A percentile compares a stretch with the other conserved stretches of the same genome.
phyloP scores from a whole-genome alignment of 164 flowering plant genomes.

The Brasenia schreberi region DNA sequence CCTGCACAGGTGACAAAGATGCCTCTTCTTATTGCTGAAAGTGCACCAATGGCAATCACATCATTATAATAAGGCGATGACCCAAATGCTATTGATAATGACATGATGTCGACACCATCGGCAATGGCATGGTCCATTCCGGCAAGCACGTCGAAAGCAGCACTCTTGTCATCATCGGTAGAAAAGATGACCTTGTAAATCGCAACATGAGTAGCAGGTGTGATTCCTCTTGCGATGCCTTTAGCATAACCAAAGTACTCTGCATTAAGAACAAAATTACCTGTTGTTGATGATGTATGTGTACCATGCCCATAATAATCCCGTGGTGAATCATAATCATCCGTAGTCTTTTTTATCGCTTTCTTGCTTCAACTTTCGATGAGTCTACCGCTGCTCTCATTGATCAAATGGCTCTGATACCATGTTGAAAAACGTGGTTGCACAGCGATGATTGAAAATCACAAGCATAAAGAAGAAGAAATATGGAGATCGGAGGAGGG shows the following conservation, averaged over 20 bases:
- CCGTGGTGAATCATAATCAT: conserved; percentile 39
- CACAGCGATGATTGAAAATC: too few relatives aligned
- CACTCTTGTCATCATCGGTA: conserved; percentile 25
- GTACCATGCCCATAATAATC: conserved; percentile 74
- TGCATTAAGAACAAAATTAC: conserved; percentile 29
- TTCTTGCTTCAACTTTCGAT: too few relatives aligned
- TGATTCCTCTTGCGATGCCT: conserved; percentile 50
- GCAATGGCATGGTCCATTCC: conserved; percentile 53
- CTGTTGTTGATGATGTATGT: conserved; percentile 59
- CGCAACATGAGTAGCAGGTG: conserved; percentile 52
- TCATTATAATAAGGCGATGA: conserved; percentile 32
- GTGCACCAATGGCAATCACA: conserved; percentile 53
- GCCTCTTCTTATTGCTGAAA: conserved; percentile 46
- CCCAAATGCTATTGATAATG: conserved; percentile 42
- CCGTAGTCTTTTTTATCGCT: too few relatives aligned
- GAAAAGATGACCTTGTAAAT: conserved; percentile 40
- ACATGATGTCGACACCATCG: conserved; percentile 53
- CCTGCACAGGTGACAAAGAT: conserved; percentile 55
- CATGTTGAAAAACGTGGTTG: too few relatives aligned
- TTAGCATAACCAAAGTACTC: conserved; percentile 47
- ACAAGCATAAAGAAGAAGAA: too few relatives aligned
- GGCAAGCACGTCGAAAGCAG: conserved; percentile 39
- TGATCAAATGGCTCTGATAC: too few relatives aligned
- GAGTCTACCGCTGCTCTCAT: too few relatives aligned
- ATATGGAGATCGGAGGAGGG: too few relatives aligned